phyloP scores from a whole-genome alignment of 345 rosid species.

The Sisymbrium irio region DNA sequence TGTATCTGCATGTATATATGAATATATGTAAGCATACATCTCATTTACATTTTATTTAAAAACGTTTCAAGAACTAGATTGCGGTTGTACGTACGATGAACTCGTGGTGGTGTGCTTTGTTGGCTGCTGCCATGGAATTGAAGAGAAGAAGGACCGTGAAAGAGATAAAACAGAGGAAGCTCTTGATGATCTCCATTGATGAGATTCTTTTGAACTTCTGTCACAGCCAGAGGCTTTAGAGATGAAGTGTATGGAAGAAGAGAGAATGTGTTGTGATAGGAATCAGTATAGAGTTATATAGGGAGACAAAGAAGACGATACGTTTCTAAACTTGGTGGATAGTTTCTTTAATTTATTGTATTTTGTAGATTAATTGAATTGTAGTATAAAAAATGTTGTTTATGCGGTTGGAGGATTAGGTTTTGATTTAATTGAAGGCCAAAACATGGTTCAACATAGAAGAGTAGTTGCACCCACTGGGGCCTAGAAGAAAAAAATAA shows the following conservation, averaged over 20 bases:
- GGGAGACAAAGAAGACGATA: constrained; percentile 10
- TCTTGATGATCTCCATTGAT: constrained; percentile 26
- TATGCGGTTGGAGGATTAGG: constrained; percentile 37
- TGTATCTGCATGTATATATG: constrained; percentile 52
- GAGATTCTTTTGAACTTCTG: background rate
- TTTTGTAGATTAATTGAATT: background rate
- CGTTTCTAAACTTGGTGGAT: constrained; percentile 14
- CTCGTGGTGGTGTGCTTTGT: constrained; percentile 56
- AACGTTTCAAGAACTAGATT: background rate
- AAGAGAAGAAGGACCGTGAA: constrained; percentile 42
- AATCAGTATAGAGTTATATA: constrained; percentile 26
- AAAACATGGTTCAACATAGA: constrained; percentile 32
- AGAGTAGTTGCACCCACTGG: constrained; percentile 45
- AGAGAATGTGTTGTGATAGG: constrained; percentile 17
- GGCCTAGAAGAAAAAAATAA: constrained; percentile 3
- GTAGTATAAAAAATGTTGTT: background rate
- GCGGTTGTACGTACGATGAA: constrained; percentile 68
- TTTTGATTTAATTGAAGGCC: constrained; percentile 37
- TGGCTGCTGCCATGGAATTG: constrained; percentile 40
- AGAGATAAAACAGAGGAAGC: constrained; percentile 23
- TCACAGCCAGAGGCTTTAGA: background rate
- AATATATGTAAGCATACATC: background rate
- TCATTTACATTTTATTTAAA: background rate
- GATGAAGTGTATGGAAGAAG: constrained; percentile 10
- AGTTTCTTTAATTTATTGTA: background rate